Evolutionary conservation across 306 rosid species (phyloP).

Genomic region (Quercus engelmannii): DNA sequence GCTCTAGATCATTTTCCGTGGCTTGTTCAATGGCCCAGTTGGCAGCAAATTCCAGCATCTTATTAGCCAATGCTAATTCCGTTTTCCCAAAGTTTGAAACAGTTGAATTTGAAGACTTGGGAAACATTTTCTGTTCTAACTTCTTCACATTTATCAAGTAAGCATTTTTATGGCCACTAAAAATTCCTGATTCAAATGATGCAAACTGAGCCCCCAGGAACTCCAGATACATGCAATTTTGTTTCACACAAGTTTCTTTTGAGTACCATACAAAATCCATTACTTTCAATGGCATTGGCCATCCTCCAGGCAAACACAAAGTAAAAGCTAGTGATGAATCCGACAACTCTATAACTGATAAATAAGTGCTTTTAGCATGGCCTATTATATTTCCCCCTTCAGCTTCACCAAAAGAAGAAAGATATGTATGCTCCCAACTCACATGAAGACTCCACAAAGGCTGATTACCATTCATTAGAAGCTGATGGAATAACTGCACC

Average conservation of each 20-base stretch:
- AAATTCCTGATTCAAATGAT: conserved; percentile 23
- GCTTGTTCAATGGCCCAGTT: conserved; percentile 85
- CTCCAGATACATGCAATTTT: conserved; percentile 72
- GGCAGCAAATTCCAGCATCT: conserved; percentile 74
- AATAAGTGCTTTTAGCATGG: conserved; percentile 46
- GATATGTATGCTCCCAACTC: too few species aligned
- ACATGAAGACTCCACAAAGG: too few species aligned
- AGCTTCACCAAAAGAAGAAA: conserved; percentile 58
- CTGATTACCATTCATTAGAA: too few species aligned
- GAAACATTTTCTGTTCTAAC: conserved; percentile 43
- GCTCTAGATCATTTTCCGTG: conserved; percentile 53
- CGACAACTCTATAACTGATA: conserved; percentile 29
- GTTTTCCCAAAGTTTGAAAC: conserved; percentile 12
- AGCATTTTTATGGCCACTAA: conserved; percentile 24
- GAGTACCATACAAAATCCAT: conserved; percentile 59
- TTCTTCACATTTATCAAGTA: conserved; percentile 38
- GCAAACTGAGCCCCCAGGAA: conserved; percentile 39
- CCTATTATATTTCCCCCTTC: conserved; percentile 44
- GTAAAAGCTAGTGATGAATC: conserved; percentile 26
- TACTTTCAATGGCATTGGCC: conserved; percentile 64
- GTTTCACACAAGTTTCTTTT: conserved; percentile 57
- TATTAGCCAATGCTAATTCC: conserved; percentile 32
- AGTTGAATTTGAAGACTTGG: conserved; percentile 29
- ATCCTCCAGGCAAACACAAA: conserved; percentile 80
- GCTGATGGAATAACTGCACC: too few species aligned